Evolutionary conservation across 1,284 basidiomycete genomes (phyloP).

Genomic region (Malassezia slooffiae): DNA sequence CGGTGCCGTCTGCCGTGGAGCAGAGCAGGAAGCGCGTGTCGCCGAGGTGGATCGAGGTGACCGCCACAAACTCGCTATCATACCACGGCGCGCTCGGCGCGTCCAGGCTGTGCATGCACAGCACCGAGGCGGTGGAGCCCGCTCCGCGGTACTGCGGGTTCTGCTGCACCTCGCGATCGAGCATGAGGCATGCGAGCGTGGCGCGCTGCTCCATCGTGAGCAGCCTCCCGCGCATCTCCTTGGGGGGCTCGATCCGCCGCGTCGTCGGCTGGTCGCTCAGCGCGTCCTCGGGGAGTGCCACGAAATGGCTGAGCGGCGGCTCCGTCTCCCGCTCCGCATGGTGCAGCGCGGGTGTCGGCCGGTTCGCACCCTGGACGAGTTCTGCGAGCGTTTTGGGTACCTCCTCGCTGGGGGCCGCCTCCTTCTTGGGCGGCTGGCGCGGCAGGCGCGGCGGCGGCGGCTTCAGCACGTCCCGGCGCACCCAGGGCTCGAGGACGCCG

Average conservation of each 20-base stretch:
- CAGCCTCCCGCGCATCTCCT: constrained; percentile 19
- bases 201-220: constrained; percentile 39
- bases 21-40: constrained; percentile 72
- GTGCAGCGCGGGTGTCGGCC: no score
- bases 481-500: constrained; percentile 35
- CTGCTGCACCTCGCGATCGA: constrained; percentile 37
- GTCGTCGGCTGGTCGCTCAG: constrained; percentile 4
- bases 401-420: no score
- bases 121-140: constrained; percentile 83
- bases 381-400: not conserved
- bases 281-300: not conserved
- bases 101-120: constrained; percentile 70
- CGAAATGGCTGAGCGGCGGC: not conserved
- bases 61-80: constrained; percentile 34
- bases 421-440: not conserved
- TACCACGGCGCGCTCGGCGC: constrained; percentile 54
- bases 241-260: constrained; percentile 24
- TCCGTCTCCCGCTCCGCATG: not conserved
- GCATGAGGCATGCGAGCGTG: constrained; percentile 38
- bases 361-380: no score
- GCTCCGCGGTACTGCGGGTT: constrained; percentile 34
- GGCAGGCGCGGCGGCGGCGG: constrained; percentile 21
- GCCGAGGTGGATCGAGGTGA: constrained; percentile 81
- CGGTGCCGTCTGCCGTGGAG: constrained; percentile 60
- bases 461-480: constrained; percentile 22